These are phyloP conservation scores for Myrica gale DNA, from an alignment of 306 rosid genomes.

Conservation along the genomic window DNA sequence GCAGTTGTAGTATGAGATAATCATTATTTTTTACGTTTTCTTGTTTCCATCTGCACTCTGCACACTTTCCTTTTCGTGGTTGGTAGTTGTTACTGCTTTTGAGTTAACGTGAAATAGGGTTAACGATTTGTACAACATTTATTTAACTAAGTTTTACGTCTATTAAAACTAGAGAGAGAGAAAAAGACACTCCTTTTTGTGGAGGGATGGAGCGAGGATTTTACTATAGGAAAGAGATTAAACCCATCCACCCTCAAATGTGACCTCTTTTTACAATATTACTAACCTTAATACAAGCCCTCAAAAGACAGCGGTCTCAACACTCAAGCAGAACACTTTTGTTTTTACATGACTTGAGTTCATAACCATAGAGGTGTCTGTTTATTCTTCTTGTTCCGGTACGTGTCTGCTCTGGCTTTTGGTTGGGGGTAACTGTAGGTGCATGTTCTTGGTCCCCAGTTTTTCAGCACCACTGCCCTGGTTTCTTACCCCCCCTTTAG, in stretches of 20 bases:
- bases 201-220: no score
- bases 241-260: no score
- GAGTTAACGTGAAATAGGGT: neutral
- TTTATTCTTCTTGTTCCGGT: neutral
- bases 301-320: no score
- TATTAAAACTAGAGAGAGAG: neutral
- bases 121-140: neutral
- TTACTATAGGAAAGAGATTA: slow-evolving; percentile 19
- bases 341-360: neutral
- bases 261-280: no score
- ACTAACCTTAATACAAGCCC: no score
- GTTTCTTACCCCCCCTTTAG: no score
- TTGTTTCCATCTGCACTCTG: neutral
- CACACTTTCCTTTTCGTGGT: neutral
- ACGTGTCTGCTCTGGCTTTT: neutral
- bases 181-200: no score
- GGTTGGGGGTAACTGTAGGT: neutral
- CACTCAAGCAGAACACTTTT: neutral
- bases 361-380: neutral
- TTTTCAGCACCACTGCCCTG: neutral
- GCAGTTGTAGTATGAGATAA: slow-evolving; percentile 8
- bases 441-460: neutral
- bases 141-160: neutral
- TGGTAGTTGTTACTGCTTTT: neutral
- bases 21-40: neutral